phyloP scores from a whole-genome alignment of 2,329 filamentous ascomycete genomes.

The Lecanosticta acicola region DNA sequence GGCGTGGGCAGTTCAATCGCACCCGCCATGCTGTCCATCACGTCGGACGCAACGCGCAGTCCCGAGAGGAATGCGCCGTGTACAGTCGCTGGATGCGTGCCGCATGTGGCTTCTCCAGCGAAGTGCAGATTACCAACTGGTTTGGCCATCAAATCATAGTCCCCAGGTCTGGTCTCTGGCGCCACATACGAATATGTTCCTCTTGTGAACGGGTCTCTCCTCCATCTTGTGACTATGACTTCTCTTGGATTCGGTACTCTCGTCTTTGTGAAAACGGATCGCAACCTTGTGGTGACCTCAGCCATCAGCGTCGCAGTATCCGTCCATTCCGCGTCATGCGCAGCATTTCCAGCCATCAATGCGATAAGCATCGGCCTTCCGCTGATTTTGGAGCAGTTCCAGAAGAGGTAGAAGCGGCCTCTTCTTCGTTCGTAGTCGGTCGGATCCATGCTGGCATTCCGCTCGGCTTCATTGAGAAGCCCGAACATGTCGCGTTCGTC shows the following conservation, averaged over 20 bases:
- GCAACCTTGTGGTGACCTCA: constrained; percentile 75
- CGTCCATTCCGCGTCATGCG: constrained; percentile 75
- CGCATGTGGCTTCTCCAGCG: constrained; percentile 92
- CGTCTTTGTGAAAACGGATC: constrained; percentile 61
- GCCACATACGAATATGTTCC: constrained; percentile 95
- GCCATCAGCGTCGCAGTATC: constrained; percentile 68
- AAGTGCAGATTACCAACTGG: constrained; percentile 85
- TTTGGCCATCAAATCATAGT: constrained; percentile 88
- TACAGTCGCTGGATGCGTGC: constrained; percentile 92
- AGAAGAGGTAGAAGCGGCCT: constrained; percentile 96
- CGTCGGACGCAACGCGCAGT: constrained; percentile 78
- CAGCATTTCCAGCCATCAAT: constrained; percentile 92
- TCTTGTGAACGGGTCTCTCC: constrained; percentile 79
- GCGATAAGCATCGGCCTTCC: constrained; percentile 81
- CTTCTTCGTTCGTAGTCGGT: constrained; percentile 71
- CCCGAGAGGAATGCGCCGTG: constrained; percentile 95
- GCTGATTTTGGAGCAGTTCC: constrained; percentile 86
- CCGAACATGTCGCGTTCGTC: constrained; percentile 87
- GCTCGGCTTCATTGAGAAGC: constrained; percentile 68
- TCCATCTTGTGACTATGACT: constrained; percentile 88
- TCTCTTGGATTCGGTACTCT: constrained; percentile 73
- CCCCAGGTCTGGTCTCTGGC: constrained; percentile 71
- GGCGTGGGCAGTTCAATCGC: constrained; percentile 72
- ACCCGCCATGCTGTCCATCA: constrained; percentile 74
- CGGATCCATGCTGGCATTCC: constrained; percentile 66